Evolutionary conservation across 2,329 filamentous ascomycete genomes (phyloP).

Genomic region (Cladophialophora exuberans): DNA sequence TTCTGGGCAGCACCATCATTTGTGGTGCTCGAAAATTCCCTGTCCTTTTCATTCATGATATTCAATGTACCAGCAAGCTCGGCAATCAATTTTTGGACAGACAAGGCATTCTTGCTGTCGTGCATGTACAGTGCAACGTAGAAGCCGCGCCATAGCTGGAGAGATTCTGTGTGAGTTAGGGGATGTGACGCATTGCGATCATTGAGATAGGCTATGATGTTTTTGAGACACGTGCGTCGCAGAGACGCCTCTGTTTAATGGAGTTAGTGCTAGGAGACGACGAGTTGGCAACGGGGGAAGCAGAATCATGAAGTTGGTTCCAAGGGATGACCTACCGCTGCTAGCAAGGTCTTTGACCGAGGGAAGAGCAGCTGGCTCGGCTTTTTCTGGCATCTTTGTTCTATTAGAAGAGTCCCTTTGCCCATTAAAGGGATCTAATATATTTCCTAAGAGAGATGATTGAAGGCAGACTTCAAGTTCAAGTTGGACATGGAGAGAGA

Average conservation of each 20-base stretch:
- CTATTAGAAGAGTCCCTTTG: too few relatives aligned
- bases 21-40: neutral
- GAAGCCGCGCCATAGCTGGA: slow-evolving; percentile 34
- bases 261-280: slow-evolving; percentile 8
- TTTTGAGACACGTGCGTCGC: slow-evolving; percentile 27
- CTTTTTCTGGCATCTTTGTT: slow-evolving; percentile 19
- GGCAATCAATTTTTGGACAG: slow-evolving; percentile 30
- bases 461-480: too few relatives aligned
- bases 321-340: slow-evolving; percentile 27
- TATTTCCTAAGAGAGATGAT: too few relatives aligned
- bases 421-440: too few relatives aligned
- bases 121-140: slow-evolving; percentile 35
- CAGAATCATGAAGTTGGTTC: neutral
- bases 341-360: slow-evolving; percentile 34
- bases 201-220: slow-evolving; percentile 25
- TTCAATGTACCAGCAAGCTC: slow-evolving; percentile 27
- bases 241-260: slow-evolving; percentile 22
- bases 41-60: slow-evolving; percentile 23
- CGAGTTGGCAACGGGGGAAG: neutral
- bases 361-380: slow-evolving; percentile 22
- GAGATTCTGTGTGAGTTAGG: slow-evolving; percentile 28
- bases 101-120: slow-evolving; percentile 31
- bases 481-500: neutral
- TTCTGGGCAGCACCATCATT: too few relatives aligned
- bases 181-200: slow-evolving; percentile 18